phyloP scores from a whole-genome alignment of 108 stramenopile genomes.

The Nitzschia sp. region DNA sequence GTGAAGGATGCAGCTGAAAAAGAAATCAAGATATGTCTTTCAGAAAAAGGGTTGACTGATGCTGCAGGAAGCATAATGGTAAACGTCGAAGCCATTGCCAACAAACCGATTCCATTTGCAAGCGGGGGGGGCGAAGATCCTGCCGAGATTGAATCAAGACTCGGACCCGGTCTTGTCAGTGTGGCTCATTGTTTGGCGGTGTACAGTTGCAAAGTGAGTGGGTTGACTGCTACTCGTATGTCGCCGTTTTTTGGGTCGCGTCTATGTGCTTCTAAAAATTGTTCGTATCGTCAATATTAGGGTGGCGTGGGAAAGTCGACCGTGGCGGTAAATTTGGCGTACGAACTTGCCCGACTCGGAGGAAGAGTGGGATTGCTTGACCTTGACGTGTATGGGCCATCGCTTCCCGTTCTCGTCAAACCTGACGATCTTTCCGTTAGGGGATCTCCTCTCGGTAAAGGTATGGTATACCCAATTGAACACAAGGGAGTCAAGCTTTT shows the following conservation, averaged over 20 bases:
- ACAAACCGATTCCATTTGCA: slow-evolving; percentile 35
- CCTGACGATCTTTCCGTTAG: slow-evolving; percentile 81
- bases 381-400: slow-evolving; percentile 98
- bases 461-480: slow-evolving; percentile 84
- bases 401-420: slow-evolving; percentile 75
- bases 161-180: slow-evolving; percentile 69
- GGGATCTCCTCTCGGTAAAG: slow-evolving; percentile 55
- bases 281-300: too few species aligned
- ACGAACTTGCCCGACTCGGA: slow-evolving; percentile 85
- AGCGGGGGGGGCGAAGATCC: slow-evolving; percentile 34
- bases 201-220: slow-evolving; percentile 72
- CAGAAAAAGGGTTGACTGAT: slow-evolving; percentile 9
- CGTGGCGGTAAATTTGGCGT: slow-evolving; percentile 96
- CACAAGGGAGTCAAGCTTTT: slow-evolving; percentile 87
- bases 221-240: too few species aligned
- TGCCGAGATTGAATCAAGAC: slow-evolving; percentile 27
- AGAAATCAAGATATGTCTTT: slow-evolving; percentile 26
- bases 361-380: slow-evolving; percentile 95
- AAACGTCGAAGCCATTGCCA: slow-evolving; percentile 33
- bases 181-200: slow-evolving; percentile 83
- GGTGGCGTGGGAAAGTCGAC: slow-evolving; percentile 99
- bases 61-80: slow-evolving; percentile 13
- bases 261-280: too few species aligned
- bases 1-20: slow-evolving; percentile 42
- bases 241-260: too few species aligned